Evolutionary conservation across 73 alveolate genomes (phyloP).

Genomic region (Symbiodinium natans): DNA sequence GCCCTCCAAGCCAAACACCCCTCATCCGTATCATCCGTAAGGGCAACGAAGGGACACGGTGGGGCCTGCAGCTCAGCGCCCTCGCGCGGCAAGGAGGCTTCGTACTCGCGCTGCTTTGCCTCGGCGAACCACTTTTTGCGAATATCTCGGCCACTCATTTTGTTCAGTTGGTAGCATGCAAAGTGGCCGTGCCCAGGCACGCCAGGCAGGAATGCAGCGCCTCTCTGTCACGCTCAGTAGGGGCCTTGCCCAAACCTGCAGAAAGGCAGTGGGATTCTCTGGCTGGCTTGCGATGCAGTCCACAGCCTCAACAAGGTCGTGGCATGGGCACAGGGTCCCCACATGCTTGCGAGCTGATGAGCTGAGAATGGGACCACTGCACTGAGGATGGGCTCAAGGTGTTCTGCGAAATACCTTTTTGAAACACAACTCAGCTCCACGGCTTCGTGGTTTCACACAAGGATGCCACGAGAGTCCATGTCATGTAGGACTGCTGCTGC

Average conservation of each 20-base stretch:
- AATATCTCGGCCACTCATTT: background rate
- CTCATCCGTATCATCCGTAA: no score
- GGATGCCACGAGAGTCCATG: no score
- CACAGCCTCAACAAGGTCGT: background rate
- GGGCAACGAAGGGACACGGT: no score
- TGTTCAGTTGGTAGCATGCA: no score
- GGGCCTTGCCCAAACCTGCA: background rate
- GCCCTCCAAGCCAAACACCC: no score
- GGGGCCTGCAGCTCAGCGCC: background rate
- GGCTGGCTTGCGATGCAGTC: constrained; percentile 19
- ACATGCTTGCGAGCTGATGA: background rate
- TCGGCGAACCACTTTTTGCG: background rate
- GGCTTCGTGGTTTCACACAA: no score
- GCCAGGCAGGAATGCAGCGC: background rate
- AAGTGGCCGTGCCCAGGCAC: no score
- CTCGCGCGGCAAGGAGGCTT: background rate
- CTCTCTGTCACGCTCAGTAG: background rate
- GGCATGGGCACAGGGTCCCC: background rate
- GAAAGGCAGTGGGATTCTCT: background rate
- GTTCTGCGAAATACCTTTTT: background rate
- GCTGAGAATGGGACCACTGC: background rate
- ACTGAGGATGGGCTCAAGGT: background rate
- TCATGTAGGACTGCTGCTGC: background rate
- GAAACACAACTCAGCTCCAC: no score
- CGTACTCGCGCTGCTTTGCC: background rate